Percentiles rank a stretch among this genome's conserved stretches.
Evolutionary conservation across 805 yeast genomes (phyloP).

Genomic region (Jamesozyma spencerorum): DNA sequence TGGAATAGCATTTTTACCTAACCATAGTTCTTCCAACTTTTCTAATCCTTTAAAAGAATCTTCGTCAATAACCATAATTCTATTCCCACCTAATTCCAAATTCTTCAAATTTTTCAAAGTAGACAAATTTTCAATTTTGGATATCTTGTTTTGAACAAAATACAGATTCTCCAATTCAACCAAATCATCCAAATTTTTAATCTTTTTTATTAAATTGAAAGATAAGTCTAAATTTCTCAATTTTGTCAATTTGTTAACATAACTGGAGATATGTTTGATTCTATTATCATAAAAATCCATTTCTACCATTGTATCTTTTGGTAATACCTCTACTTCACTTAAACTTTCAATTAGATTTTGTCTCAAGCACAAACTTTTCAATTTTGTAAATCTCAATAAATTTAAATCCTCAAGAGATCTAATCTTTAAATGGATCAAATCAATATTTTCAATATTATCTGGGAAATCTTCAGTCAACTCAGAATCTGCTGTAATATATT

Average conservation of each 20-base stretch:
- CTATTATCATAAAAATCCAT: constrained; percentile 88
- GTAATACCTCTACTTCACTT: constrained; percentile 54
- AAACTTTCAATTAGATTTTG: constrained; percentile 76
- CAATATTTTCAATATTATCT: constrained; percentile 50
- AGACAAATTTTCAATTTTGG: constrained; percentile 58
- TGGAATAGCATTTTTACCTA: constrained; percentile 76
- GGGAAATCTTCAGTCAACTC: constrained; percentile 52
- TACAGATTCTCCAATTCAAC: constrained; percentile 57
- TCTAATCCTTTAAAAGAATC: constrained; percentile 43
- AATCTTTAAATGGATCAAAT: constrained; percentile 63
- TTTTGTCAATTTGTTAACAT: constrained; percentile 48
- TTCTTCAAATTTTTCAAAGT: constrained; percentile 48
- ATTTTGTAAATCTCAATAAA: constrained; percentile 44
- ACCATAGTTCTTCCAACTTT: constrained; percentile 71
- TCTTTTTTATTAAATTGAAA: constrained; percentile 80
- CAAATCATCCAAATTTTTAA: constrained; percentile 64
- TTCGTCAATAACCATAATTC: constrained; percentile 36
- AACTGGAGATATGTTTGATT: constrained; percentile 74
- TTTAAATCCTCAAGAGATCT: constrained; percentile 51
- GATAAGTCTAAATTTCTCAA: constrained; percentile 67
- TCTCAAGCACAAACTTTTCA: constrained; percentile 62
- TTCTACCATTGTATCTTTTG: constrained; percentile 52
- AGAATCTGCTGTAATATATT: constrained; percentile 56
- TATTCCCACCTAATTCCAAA: constrained; percentile 87
- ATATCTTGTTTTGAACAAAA: constrained; percentile 82